phyloP scores from a whole-genome alignment of 2,329 filamentous ascomycete species.

The Penicillium rolfsii region DNA sequence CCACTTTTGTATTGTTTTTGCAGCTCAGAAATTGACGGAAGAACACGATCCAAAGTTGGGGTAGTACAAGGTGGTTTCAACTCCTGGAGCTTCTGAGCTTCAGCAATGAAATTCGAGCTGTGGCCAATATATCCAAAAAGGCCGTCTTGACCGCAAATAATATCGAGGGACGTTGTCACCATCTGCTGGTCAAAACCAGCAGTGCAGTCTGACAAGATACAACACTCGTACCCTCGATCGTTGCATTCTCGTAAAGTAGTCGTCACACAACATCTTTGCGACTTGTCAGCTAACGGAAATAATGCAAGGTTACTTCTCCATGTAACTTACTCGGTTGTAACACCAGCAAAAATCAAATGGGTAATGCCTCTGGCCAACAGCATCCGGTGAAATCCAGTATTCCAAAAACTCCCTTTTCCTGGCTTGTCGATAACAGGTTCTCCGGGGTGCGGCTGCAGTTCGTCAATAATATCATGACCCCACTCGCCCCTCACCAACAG shows the following conservation, averaged over 20 bases:
- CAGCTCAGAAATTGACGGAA: not conserved
- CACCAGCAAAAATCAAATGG: not conserved
- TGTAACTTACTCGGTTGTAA: not conserved
- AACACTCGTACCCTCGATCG: constrained; percentile 1
- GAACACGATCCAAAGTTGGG: not conserved
- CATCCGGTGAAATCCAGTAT: not conserved
- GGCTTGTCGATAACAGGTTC: constrained; percentile 1
- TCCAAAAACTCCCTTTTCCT: not conserved
- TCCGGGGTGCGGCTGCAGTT: not conserved
- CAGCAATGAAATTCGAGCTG: not conserved
- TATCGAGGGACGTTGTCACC: not conserved
- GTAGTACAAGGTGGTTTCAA: not conserved
- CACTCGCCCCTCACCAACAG: not conserved
- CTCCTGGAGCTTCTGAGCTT: not conserved
- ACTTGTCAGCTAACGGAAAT: not conserved
- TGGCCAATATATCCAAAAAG: not conserved
- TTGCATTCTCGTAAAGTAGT: constrained; percentile 2
- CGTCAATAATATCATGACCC: constrained; percentile 2
- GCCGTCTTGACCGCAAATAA: not conserved
- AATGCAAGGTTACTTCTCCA: not conserved
- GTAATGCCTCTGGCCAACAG: constrained; percentile 1
- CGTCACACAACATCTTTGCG: not conserved
- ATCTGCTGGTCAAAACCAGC: constrained; percentile 1
- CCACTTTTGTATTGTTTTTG: not conserved
- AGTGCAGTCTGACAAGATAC: not conserved